Conservation (phyloP, 139 green algal species). For the Micractinium conductrix region DNA sequence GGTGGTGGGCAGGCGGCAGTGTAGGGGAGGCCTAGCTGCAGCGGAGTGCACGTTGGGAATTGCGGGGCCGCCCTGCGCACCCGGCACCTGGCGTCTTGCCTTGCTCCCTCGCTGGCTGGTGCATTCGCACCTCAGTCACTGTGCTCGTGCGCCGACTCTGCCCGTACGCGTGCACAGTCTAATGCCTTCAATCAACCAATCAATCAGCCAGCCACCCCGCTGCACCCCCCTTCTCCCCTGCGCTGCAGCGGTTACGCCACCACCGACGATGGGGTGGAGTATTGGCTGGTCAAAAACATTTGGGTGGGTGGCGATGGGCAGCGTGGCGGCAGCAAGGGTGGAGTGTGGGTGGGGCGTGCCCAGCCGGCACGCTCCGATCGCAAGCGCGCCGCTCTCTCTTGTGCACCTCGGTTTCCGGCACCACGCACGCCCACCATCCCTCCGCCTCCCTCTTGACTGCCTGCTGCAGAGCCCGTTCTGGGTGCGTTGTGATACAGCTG, state of each 20-base stretch:
- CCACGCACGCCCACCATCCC: too few relatives aligned
- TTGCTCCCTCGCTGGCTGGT: not conserved
- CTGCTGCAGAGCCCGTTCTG: conserved; percentile 45
- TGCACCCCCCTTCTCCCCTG: not conserved
- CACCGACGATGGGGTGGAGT: conserved; percentile 47
- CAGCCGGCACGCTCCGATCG: too few relatives aligned
- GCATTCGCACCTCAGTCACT: not conserved
- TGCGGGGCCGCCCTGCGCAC: not conserved
- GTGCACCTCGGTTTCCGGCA: too few relatives aligned
- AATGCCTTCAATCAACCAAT: not conserved
- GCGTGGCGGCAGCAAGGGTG: not conserved
- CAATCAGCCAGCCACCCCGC: not conserved
- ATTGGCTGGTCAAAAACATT: conserved; percentile 69
- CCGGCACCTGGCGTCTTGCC: not conserved
- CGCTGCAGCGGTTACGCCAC: conserved; percentile 42
- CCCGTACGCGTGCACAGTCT: not conserved
- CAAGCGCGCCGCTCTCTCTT: too few relatives aligned
- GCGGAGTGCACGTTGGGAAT: not conserved
- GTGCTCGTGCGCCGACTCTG: not conserved
- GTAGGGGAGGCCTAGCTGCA: too few relatives aligned
- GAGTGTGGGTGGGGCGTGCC: too few relatives aligned
- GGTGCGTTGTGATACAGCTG: not conserved
- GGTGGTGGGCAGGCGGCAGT: too few relatives aligned
- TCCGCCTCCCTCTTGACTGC: too few relatives aligned
- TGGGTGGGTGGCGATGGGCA: conserved; percentile 23